Conservation (phyloP, 2,329 filamentous ascomycete species). For the Ramularia endophylla region DNA sequence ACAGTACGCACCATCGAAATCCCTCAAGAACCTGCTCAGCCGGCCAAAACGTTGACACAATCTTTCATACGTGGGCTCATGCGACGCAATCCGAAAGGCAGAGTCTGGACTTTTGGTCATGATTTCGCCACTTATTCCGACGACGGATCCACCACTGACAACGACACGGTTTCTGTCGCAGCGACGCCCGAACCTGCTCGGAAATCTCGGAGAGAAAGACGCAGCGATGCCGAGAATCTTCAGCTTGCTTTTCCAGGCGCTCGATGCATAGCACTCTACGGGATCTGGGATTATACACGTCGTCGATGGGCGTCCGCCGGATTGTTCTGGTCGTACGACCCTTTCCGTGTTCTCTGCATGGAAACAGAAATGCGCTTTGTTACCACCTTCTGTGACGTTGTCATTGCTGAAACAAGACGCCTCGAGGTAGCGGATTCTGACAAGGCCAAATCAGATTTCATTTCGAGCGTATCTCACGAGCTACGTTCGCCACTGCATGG, state of each 20-base stretch:
- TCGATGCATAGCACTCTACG: constrained; percentile 7
- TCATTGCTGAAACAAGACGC: constrained; percentile 37
- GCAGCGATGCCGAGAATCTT: background rate
- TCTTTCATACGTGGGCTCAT: constrained; percentile 9
- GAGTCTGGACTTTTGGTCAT: constrained; percentile 11
- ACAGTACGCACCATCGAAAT: constrained; percentile 4
- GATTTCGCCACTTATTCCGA: constrained; percentile 3
- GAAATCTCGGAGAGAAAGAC: background rate
- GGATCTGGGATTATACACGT: constrained; percentile 6
- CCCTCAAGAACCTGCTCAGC: background rate
- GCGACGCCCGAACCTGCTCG: background rate
- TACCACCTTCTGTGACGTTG: constrained; percentile 36
- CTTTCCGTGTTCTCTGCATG: constrained; percentile 35
- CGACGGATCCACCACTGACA: background rate
- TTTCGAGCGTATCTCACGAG: constrained; percentile 49
- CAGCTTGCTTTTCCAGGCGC: constrained; percentile 6
- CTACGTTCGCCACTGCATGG: constrained; percentile 44
- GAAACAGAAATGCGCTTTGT: constrained; percentile 33
- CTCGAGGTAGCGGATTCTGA: constrained; percentile 35
- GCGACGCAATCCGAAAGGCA: constrained; percentile 10
- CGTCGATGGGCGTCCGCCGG: constrained; percentile 22
- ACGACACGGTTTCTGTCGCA: background rate
- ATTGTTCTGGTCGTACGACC: constrained; percentile 40
- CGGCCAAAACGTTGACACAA: constrained; percentile 1
- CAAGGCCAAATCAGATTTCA: constrained; percentile 47